phyloP scores from a whole-genome alignment of 1,139 yeast genomes.

The Blastobotrys arbuscula region DNA sequence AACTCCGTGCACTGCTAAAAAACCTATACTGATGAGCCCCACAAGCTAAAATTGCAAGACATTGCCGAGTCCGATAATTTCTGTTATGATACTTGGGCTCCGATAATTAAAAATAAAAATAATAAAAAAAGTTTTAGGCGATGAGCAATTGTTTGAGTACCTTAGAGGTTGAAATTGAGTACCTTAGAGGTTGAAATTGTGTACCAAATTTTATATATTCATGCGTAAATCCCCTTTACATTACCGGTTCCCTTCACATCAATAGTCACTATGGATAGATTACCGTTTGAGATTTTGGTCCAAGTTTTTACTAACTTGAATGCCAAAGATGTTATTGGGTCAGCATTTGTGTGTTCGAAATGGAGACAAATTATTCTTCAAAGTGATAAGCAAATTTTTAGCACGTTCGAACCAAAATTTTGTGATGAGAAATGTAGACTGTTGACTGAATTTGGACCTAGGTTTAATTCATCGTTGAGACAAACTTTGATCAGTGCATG shows the following conservation, averaged over 20 bases:
- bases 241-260: background rate
- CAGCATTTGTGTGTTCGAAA: background rate
- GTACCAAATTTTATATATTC: background rate
- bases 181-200: background rate
- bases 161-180: background rate
- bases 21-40: too few species aligned
- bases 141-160: too few species aligned
- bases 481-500: too few species aligned
- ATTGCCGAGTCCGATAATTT: too few species aligned
- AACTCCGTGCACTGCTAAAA: too few species aligned
- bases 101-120: too few species aligned
- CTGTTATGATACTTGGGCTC: too few species aligned
- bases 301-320: background rate
- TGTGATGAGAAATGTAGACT: background rate
- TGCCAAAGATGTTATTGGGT: background rate
- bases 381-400: constrained; percentile 1
- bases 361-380: constrained; percentile 1
- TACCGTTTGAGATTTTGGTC: constrained; percentile 1
- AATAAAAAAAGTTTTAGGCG: too few species aligned
- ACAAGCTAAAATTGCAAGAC: too few species aligned
- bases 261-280: background rate
- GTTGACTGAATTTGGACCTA: background rate
- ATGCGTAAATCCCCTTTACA: background rate
- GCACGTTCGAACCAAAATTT: too few species aligned
- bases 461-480: background rate